Evolutionary conservation across 805 yeast genomes (phyloP), one percentile per base, ranked within the genome.

Genomic region (Cyberlindnera maclurae): DNA sequence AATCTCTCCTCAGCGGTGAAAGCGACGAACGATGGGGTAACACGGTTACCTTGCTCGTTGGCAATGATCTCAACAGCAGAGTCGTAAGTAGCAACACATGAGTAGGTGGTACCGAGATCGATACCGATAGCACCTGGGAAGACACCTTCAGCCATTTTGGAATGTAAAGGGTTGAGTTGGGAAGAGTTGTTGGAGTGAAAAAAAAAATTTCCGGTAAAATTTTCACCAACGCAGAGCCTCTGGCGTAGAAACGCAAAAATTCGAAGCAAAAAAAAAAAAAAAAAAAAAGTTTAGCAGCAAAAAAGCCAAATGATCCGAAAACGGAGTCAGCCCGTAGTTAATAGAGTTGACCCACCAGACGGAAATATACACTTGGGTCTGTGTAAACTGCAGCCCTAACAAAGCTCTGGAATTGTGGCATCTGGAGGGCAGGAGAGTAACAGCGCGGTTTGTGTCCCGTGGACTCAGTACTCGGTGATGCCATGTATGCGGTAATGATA

Each of bases 71-170:
- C 86, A 60, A 79, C 87, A 64, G 79, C 79, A 54, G 78, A 72
- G 66, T 78, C 37, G 73, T 75, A 79, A 62, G 80, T 79, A 66
- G 85, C 86, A 59, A 79, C 86, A 79, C 86, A 79, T 45, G 86
- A 79, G 68, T 72, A 70, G 54, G 87, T 80, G 59, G 95, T 85
- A 79, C 95, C 95, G 71, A 85, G 76, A 77, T 89, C 97, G 81
- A 90, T 90, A 82, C 98, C 98, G 67, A 87, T 84, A 71, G 93
- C 93, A 83, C 97, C 97, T 80, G 89, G 93, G 82, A 84, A 88
- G 75, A 88, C 93, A 82, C 96, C 96, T 79, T 88, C 96, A 82
- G 89, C 85, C 89, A 82, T 82, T 70, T 46, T 70, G 72, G 43
- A 34, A 31, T 38, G 27, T 32, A 40, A 37, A 30, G 42, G 13